These are phyloP conservation scores for Alternaria ethzedia DNA, from an alignment of 2,329 filamentous ascomycete species.

Conservation along the genomic window DNA sequence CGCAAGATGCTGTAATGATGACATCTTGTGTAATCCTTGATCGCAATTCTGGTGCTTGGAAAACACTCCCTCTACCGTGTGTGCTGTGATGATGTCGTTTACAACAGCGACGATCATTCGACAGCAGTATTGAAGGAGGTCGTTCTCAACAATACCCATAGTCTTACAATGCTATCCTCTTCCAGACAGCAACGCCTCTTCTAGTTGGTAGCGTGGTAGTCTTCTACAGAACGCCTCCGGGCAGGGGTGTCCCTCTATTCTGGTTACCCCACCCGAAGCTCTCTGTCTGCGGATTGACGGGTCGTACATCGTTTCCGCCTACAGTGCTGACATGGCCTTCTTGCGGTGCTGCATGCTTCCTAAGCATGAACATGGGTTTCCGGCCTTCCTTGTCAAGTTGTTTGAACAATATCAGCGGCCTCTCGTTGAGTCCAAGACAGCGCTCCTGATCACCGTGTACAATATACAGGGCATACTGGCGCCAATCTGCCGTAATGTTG, in stretches of 20 bases:
- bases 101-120: background rate
- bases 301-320: conserved; percentile 42
- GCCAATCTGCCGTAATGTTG: conserved; percentile 97
- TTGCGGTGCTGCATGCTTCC: conserved; percentile 66
- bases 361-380: conserved; percentile 99
- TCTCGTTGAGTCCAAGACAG: conserved; percentile 88
- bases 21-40: background rate
- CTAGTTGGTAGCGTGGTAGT: background rate
- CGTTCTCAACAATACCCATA: background rate
- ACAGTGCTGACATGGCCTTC: conserved; percentile 55
- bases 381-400: conserved; percentile 95
- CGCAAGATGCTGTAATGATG: background rate
- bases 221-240: conserved; percentile 30
- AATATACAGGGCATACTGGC: conserved; percentile 96
- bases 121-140: background rate
- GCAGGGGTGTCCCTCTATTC: conserved; percentile 32
- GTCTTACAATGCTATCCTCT: conserved; percentile 8
- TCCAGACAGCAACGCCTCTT: background rate
- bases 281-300: conserved; percentile 26
- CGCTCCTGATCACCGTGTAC: conserved; percentile 98
- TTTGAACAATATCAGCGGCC: conserved; percentile 94
- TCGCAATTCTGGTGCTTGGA: background rate
- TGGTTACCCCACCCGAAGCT: conserved; percentile 34
- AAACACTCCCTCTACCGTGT: background rate
- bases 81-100: background rate